phyloP scores from a whole-genome alignment of 805 yeast genomes.

The Suhomyces faveliae region DNA sequence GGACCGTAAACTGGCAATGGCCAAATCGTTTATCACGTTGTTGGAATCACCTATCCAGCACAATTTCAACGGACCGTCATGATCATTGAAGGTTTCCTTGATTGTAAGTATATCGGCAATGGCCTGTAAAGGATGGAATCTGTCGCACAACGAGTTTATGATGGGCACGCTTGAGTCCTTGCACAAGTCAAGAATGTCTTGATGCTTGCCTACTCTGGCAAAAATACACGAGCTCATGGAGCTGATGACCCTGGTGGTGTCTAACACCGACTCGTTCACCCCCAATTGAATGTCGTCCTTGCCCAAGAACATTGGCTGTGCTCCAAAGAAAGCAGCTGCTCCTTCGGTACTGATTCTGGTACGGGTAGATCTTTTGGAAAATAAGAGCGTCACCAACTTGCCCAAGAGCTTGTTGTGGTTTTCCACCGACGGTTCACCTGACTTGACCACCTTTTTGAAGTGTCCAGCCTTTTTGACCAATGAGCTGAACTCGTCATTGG shows the following conservation, averaged over 20 bases:
- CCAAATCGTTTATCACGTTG: conserved; percentile 90
- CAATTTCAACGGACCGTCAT: conserved; percentile 59
- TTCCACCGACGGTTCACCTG: conserved; percentile 42
- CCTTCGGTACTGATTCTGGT: conserved; percentile 94
- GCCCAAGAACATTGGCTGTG: conserved; percentile 94
- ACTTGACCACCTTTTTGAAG: conserved; percentile 62
- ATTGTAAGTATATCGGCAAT: conserved; percentile 88
- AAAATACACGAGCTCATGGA: conserved; percentile 96
- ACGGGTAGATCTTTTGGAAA: conserved; percentile 91
- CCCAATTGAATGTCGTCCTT: conserved; percentile 96
- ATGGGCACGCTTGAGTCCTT: conserved; percentile 85
- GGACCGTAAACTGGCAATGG: conserved; percentile 78
- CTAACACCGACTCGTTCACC: conserved; percentile 87
- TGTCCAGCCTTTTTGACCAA: conserved; percentile 71
- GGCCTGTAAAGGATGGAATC: conserved; percentile 92
- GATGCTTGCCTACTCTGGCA: conserved; percentile 90
- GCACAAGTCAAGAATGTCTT: conserved; percentile 76
- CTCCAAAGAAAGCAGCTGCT: conserved; percentile 90
- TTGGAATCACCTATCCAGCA: conserved; percentile 98
- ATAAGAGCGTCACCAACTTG: conserved; percentile 76
- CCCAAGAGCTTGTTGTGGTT: conserved; percentile 64
- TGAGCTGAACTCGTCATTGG: conserved; percentile 65
- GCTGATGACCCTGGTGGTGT: conserved; percentile 83
- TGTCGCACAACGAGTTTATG: conserved; percentile 90
- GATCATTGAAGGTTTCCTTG: conserved; percentile 65